Evolutionary conservation across 805 yeast genomes (phyloP), one percentile per base, ranked within the genome.

Genomic region (Saturnispora diversa): DNA sequence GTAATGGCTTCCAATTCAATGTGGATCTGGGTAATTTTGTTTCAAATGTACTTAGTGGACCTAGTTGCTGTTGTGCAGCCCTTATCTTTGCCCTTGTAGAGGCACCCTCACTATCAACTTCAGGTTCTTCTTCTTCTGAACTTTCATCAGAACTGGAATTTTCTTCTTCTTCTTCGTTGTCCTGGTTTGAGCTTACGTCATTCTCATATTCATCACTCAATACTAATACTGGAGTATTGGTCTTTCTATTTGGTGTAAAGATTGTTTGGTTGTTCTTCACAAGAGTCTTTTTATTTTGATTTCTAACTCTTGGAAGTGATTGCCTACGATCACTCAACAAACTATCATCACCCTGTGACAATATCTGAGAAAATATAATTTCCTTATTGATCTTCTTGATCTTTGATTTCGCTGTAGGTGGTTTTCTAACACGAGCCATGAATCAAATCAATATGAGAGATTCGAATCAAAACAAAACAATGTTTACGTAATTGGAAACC

Each of bases 371-470:
- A 0, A 41, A 37, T 8, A 45, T 15, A 3, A 45, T 11, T 7
- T 41, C 44, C 5, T 27, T 36, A n/a, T 39, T 36, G 3, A 47
- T 20, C 22, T 41, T 40, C 10, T 33, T 43, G 11, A 43, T 44
- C 24, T 35, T 36, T 6, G 33, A 45, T 15, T 23, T 29, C 11
- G 53, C 51, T 2, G 51, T 42, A 6, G 50, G 51, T 11, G 47
- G 35, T 16, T 46, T 46, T 5, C 20, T 29, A 6, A 37, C 13
- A 5, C 31, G 31, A 9, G 40, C 19, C 34, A 23, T 21, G n/a
- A 12, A 6, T 15, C 19, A n/a, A 13, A 20, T 8, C 7, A 28
- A 28, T n/a, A 28, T n/a, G n/a, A n/a, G n/a, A n/a, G n/a, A n/a
- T n/a, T n/a, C n/a, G n/a, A n/a, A n/a, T n/a, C n/a, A 16, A 13